Percentiles rank a stretch among this genome's conserved stretches.
Conservation (phyloP, 768 basidiomycete genomes). For the Trametes punicea region DNA sequence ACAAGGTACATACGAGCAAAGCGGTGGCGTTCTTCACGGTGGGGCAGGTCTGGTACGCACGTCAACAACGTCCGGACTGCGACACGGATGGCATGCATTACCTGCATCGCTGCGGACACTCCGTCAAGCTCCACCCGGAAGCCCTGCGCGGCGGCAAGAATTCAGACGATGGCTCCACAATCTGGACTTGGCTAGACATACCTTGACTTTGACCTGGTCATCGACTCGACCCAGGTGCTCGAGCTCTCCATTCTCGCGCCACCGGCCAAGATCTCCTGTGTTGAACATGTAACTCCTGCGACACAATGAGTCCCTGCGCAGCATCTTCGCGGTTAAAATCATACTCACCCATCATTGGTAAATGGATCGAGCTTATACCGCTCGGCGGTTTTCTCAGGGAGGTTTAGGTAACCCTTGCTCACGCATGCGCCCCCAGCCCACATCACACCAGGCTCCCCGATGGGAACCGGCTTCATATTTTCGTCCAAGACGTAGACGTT, state of each 20-base stretch:
- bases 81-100: constrained; percentile 21
- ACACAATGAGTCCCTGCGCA: constrained; percentile 18
- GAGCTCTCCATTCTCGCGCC: constrained; percentile 49
- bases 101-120: constrained; percentile 58
- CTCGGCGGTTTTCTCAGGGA: constrained; percentile 52
- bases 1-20: constrained; percentile 32
- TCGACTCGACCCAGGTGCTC: constrained; percentile 59
- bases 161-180: background rate
- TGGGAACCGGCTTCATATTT: constrained; percentile 30
- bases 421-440: constrained; percentile 65
- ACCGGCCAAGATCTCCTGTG: constrained; percentile 58
- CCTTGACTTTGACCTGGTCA: constrained; percentile 64
- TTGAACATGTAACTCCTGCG: constrained; percentile 48
- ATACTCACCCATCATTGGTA: constrained; percentile 41
- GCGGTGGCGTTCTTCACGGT: constrained; percentile 47
- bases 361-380: constrained; percentile 51
- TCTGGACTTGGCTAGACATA: constrained; percentile 18
- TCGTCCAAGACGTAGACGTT: constrained; percentile 39
- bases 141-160: constrained; percentile 35
- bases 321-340: background rate
- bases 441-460: constrained; percentile 44
- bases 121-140: constrained; percentile 66
- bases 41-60: constrained; percentile 35
- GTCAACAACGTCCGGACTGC: constrained; percentile 19
- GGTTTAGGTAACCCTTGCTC: constrained; percentile 51